A percentile compares a stretch with the other conserved stretches of the same genome.
Evolutionary conservation across 192 early-diverging fungal genomes (phyloP).

Genomic region (Coemansia sp.): DNA sequence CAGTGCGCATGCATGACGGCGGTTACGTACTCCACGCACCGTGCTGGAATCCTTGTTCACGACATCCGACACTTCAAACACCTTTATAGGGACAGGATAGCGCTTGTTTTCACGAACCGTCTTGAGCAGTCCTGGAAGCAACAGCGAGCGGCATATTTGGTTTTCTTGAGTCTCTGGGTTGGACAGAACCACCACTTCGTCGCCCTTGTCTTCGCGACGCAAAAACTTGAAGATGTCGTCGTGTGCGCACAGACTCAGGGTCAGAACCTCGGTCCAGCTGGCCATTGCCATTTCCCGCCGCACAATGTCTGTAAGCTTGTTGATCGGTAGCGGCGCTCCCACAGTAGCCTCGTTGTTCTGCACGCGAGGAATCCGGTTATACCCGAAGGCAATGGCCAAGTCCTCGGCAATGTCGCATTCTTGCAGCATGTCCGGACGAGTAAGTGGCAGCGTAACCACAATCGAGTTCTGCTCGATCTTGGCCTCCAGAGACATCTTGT

Average conservation of each 20-base stretch:
- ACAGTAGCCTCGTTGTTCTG: constrained; percentile 80
- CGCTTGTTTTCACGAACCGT: constrained; percentile 84
- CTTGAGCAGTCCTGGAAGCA: constrained; percentile 93
- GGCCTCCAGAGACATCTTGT: constrained; percentile 86
- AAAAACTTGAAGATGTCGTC: constrained; percentile 94
- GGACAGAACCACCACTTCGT: constrained; percentile 78
- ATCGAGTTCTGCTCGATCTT: constrained; percentile 53
- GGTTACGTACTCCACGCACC: constrained; percentile 82
- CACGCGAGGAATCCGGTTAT: constrained; percentile 85
- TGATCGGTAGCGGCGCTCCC: constrained; percentile 83
- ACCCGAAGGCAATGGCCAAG: constrained; percentile 94
- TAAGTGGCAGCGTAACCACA: constrained; percentile 77
- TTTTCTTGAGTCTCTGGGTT: constrained; percentile 93
- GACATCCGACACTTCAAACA: constrained; percentile 97
- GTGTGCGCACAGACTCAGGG: constrained; percentile 95
- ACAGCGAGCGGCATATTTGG: constrained; percentile 87
- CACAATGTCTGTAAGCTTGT: constrained; percentile 87
- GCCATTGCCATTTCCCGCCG: constrained; percentile 82
- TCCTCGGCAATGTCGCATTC: constrained; percentile 98
- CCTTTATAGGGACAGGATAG: constrained; percentile 83
- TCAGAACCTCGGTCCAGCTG: constrained; percentile 92
- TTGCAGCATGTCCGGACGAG: constrained; percentile 93
- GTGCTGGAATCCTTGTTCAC: constrained; percentile 80
- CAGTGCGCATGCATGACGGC: constrained; percentile 81
- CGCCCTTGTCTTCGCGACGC: constrained; percentile 72